phyloP scores from a whole-genome alignment of 2,329 filamentous ascomycete genomes.

The Arthrobotrys conoides region DNA sequence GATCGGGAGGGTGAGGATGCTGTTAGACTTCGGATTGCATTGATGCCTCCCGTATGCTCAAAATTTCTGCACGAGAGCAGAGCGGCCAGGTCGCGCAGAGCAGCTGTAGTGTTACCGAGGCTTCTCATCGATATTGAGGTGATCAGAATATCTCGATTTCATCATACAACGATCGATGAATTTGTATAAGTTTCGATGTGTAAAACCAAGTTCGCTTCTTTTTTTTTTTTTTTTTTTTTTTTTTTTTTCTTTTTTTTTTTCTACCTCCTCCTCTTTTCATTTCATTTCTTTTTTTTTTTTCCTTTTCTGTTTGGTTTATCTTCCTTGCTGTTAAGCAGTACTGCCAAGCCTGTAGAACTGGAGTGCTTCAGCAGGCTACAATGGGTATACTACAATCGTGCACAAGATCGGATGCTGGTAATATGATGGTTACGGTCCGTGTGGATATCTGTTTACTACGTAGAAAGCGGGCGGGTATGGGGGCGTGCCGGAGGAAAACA shows the following conservation, averaged over 20 bases:
- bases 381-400: too few species aligned
- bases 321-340: too few species aligned
- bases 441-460: too few species aligned
- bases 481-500: too few species aligned
- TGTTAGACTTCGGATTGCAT: not conserved
- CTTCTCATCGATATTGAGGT: slow-evolving; percentile 48
- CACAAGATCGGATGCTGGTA: too few species aligned
- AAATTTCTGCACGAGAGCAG: slow-evolving; percentile 5
- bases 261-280: too few species aligned
- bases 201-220: not conserved
- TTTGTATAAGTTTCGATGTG: slow-evolving; percentile 7
- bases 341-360: too few species aligned
- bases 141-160: slow-evolving; percentile 3
- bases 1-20: not conserved
- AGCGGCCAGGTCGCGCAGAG: slow-evolving; percentile 43
- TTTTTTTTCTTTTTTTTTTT: slow-evolving; percentile 1
- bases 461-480: too few species aligned
- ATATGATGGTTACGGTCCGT: too few species aligned
- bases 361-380: too few species aligned
- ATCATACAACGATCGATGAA: slow-evolving; percentile 21
- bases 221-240: not conserved
- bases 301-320: too few species aligned
- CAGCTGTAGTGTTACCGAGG: slow-evolving; percentile 26
- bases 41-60: not conserved
- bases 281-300: too few species aligned